A percentile compares a stretch with the other conserved stretches of the same genome.
Conservation (phyloP, 805 yeast species). For the Komagataella pseudopastoris region DNA sequence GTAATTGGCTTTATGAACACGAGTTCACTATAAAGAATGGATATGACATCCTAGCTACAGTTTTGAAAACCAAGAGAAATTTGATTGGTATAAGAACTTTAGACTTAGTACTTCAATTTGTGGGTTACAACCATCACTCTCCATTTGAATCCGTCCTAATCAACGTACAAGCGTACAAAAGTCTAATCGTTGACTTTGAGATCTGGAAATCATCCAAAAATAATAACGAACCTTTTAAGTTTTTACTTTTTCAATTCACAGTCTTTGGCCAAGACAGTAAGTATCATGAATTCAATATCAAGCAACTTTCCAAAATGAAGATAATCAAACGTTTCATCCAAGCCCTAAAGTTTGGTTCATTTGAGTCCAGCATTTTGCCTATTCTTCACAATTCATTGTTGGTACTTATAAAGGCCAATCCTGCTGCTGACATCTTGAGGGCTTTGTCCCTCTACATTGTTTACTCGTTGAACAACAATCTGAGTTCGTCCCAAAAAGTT, state of each 20-base stretch:
- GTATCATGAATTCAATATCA: conserved; percentile 33
- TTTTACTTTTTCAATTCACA: conserved; percentile 43
- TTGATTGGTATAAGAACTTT: conserved; percentile 28
- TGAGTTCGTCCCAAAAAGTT: background rate
- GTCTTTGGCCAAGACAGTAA: conserved; percentile 40
- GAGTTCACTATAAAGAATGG: conserved; percentile 53
- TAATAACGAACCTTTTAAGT: conserved; percentile 30
- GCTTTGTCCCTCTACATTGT: conserved; percentile 36
- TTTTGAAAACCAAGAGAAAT: conserved; percentile 33
- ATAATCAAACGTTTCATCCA: conserved; percentile 31
- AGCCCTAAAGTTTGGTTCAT: conserved; percentile 27
- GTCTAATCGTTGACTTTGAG: conserved; percentile 49
- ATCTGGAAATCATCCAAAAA: conserved; percentile 28
- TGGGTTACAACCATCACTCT: conserved; percentile 40
- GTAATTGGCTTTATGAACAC: conserved; percentile 34
- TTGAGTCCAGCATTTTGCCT: conserved; percentile 22
- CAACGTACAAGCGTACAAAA: conserved; percentile 42
- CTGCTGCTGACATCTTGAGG: conserved; percentile 40
- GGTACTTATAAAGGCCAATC: conserved; percentile 28
- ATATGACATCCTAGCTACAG: conserved; percentile 40
- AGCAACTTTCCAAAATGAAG: conserved; percentile 38
- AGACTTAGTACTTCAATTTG: conserved; percentile 31
- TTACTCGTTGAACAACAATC: conserved; percentile 24
- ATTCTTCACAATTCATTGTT: conserved; percentile 24
- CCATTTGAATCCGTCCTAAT: conserved; percentile 44